Base-by-base conservation (phyloP, 176 grass and related monocot genomes). In the Aechmea fasciata region DNA sequence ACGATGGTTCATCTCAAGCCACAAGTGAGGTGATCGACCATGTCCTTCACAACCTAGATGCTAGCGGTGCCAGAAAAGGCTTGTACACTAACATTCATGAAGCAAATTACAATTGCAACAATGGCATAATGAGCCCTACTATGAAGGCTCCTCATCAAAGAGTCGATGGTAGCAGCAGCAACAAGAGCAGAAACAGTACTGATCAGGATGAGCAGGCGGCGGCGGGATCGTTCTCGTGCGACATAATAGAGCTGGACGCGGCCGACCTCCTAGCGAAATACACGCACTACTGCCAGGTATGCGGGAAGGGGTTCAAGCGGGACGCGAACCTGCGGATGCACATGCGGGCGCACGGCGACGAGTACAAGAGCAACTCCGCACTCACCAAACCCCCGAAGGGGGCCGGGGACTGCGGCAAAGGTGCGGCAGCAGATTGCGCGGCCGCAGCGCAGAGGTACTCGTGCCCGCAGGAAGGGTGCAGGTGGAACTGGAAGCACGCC, bases 251-350 rank as follows among this genome's bases (percentile, higher is more conserved):
- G 73, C 64, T 97, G 17, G 83, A 97, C 15, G 93, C 86, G 49
- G 69, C 73, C 18, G 86, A 85, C 67, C 71, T 97, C 28, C 82
- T 97, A 29, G 93, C 93, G 61, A 97, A 97, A 79, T 97, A 83
- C 76, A 92, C 92, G 52, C 94, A 97, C 85, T 85, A 87, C 71
- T 97, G 94, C 77, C 84, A 93, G 15, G 77, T 93, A 49, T 99
- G 94, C 78, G 84, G 89, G 20, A 99, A 99, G 69, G 94, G 94
- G 13, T 99, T 99, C 89, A 99, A 99, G 82, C 94, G 94, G 64
- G 94, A 97, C 13, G 94, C 94, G 49, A 99, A 99, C 83, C 65
- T 99, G 55, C 81, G 94, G 28, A 99, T 99, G 94, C 94, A 99
- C 81, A 99, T 99, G 94, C 73, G 89, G 26, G 94, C 87, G 10